Evolutionary conservation across 495 filamentous ascomycete species (phyloP).

Genomic region (Penicillium pancosmium): DNA sequence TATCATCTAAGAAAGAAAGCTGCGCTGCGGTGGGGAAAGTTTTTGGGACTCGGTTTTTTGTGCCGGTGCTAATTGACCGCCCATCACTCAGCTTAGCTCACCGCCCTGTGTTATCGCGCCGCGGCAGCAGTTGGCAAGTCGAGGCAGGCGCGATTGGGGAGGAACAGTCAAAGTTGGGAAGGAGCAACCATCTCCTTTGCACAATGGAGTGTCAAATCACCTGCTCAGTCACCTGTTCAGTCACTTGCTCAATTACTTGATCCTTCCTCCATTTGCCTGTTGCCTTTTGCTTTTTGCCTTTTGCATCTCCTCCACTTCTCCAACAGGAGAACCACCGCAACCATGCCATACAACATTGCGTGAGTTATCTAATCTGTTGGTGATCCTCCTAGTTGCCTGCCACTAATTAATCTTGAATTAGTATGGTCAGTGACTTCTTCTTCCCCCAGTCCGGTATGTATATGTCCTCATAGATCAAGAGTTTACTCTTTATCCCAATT

Average conservation of each 20-base stretch:
- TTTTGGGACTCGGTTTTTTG: conserved; percentile 23
- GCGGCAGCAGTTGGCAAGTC: not conserved
- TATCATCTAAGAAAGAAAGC: conserved; percentile 6
- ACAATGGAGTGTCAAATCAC: not conserved
- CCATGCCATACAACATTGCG: conserved; percentile 76
- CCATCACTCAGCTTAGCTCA: not conserved
- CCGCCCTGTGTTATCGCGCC: not conserved
- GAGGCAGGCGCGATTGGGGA: not conserved
- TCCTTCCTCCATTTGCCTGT: too few species aligned
- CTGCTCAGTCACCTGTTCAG: not conserved
- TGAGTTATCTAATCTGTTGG: conserved; percentile 39
- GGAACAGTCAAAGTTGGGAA: not conserved
- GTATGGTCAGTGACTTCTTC: conserved; percentile 99
- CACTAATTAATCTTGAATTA: conserved; percentile 26
- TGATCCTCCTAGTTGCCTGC: not conserved
- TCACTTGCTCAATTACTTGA: not conserved
- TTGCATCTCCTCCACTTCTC: not conserved
- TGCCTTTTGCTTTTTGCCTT: too few species aligned
- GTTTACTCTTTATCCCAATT: not conserved
- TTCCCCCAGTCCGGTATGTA: conserved; percentile 84
- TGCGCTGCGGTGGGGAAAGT: not conserved
- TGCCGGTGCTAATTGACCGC: conserved; percentile 17
- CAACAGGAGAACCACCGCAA: conserved; percentile 22
- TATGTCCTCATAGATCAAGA: not conserved
- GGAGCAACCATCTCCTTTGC: not conserved